A percentile compares a stretch with the other conserved stretches of the same genome.
Evolutionary conservation across 2,329 filamentous ascomycete species (phyloP).

Genomic region (Botryosphaeria dothidea): DNA sequence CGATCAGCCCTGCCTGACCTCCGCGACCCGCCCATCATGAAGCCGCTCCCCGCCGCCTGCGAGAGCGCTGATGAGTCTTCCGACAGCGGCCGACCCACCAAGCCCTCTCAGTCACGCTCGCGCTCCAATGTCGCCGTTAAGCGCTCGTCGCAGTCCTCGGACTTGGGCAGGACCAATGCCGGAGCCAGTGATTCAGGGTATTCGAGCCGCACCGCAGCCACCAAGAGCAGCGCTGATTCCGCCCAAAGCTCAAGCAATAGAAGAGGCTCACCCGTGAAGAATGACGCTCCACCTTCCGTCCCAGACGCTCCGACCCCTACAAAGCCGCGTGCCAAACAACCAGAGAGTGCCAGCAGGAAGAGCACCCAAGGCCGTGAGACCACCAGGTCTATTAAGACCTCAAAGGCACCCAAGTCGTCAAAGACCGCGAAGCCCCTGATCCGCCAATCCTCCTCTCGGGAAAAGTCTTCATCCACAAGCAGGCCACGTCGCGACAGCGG

Average conservation of each 20-base stretch:
- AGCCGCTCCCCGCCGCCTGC: neutral
- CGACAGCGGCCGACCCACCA: neutral
- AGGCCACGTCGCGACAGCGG: constrained; percentile 14
- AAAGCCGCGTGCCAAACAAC: neutral
- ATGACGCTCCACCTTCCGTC: neutral
- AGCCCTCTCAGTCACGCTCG: constrained; percentile 1
- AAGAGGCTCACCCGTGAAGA: constrained; percentile 11
- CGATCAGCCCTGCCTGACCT: neutral
- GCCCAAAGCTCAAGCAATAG: constrained; percentile 39
- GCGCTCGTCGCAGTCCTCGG: constrained; percentile 42
- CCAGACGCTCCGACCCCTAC: neutral
- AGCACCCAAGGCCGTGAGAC: neutral
- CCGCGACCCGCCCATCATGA: neutral
- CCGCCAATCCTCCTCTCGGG: neutral
- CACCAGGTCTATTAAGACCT: constrained; percentile 9
- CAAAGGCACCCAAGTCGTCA: neutral
- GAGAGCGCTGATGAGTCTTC: constrained; percentile 3
- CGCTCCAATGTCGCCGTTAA: constrained; percentile 53
- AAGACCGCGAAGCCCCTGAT: constrained; percentile 3
- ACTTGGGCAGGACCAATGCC: constrained; percentile 31
- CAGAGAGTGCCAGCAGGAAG: neutral
- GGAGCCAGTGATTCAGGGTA: constrained; percentile 62
- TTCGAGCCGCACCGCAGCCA: constrained; percentile 59
- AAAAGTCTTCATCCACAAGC: neutral
- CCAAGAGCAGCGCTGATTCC: constrained; percentile 54